Evolutionary conservation across 352 stramenopile species (phyloP), one percentile per base, ranked within the genome.

Genomic region (Phytophthora litchii): DNA sequence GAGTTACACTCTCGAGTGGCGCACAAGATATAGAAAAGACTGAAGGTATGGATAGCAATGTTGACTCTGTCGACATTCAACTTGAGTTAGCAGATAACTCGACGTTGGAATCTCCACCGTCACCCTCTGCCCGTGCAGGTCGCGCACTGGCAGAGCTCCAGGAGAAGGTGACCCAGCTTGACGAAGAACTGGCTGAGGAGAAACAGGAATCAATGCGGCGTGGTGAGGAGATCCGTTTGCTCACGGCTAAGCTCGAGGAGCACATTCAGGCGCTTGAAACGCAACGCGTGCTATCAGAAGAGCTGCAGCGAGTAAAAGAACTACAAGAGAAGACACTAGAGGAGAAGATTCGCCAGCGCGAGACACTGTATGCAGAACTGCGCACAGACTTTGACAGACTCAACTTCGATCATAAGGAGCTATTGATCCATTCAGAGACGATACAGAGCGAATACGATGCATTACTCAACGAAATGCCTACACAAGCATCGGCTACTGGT

Each of bases 361-460:
- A 91, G 31, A 78, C 72, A 10, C 53, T 83, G 14, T 80, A 76
- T 44, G 64, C 66, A 5, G 77, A 94, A 46, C 32, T 92, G 35
- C 73, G 74, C 17, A 68, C 73, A 13, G 83, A 93, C 23, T 90
- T 89, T 20, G 84, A 94, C 21, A 70, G 80, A 20, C 70, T 94
- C n/a, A 86, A 76, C 41, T 93, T 91, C 44, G 83, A 95, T 49
- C 80, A 92, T 62, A 81, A 94, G 64, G 85, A 94, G 57, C 72
- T 94, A 23, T 58, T 76, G 11, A 92, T 91, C 46, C 85, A 94
- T 51, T 74, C 82, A 1, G 83, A 94, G 37, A 91, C 85, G 31
- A 62, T 94, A 21, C 83, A 91, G 40, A 77, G 78, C 32, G 83
- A 92, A 43, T 91, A 89, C 47, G 65, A 88, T 20, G 67, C 74